Evolutionary conservation across 2,329 filamentous ascomycete species (phyloP), one percentile per base, ranked within the genome.

Genomic region (Penicillium sp.): DNA sequence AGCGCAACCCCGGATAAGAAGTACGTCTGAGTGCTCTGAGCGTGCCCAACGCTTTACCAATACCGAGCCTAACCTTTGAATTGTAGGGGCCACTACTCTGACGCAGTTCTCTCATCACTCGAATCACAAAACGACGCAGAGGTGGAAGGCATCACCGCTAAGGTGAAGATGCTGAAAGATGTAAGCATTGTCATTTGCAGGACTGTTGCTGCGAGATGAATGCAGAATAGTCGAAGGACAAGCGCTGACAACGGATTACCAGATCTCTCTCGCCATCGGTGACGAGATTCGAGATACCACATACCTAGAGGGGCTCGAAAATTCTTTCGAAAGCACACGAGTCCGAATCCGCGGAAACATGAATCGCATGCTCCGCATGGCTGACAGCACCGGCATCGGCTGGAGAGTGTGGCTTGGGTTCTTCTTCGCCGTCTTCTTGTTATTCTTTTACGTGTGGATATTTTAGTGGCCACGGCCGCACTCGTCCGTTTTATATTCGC

Each of bases 321-420:
- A 96, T 67, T 83, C 85, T 5, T 99, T 97, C 69, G 92, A 97
- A 69, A 85, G 83, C 63, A 95, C 92, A 47, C 80, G 92, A 30
- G 75, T 91, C 46, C 83, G 89, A 57, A 77, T 99, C 56, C 83
- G 86, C 40, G 91, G 92, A 48, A 97, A 95, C 16, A 97, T 99
- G 94, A 96, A 90, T 69, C 81, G 92, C 53, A 99, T 99, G 94
- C 75, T 97, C 60, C 70, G 92, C 48, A 99, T 99, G 94, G 94
- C 94, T 4, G 84, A 97, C 76, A 81, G 85, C 64, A 95, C 92
- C 2, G 94, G 94, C n/a, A 87, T 99, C 9, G 87, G 91, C 65
- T 99, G 94, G 94, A 92, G 84, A 74, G 88, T 92, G 51, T 99
- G 94, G 94, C 71, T 96, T 46, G 80, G 78, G 39, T 99, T 99